Conservation (phyloP, 2,329 filamentous ascomycete genomes). For the Tolypocladium album region DNA sequence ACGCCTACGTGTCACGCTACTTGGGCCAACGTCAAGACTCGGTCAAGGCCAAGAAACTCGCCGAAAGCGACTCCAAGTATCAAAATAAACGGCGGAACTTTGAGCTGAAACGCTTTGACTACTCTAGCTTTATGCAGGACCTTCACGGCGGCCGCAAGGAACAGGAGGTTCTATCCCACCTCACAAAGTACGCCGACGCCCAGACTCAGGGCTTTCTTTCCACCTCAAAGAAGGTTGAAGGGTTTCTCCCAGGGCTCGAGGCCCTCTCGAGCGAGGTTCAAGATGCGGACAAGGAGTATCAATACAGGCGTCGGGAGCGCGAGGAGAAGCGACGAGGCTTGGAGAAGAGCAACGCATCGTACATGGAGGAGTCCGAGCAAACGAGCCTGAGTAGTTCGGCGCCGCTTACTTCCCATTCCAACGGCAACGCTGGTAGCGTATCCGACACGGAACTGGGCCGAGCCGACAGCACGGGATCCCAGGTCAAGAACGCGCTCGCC, state of each 20-base stretch:
- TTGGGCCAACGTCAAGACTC: slow-evolving; percentile 94
- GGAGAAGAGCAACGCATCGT: slow-evolving; percentile 74
- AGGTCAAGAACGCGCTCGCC: slow-evolving; percentile 42
- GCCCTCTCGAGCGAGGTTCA: slow-evolving; percentile 82
- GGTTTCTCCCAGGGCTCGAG: slow-evolving; percentile 78
- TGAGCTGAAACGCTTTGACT: slow-evolving; percentile 95
- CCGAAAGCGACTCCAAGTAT: slow-evolving; percentile 91
- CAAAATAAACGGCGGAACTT: slow-evolving; percentile 89
- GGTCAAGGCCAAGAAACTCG: slow-evolving; percentile 92
- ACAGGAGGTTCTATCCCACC: slow-evolving; percentile 86
- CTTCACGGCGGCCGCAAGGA: slow-evolving; percentile 98
- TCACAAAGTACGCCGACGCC: slow-evolving; percentile 87
- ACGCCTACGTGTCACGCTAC: slow-evolving; percentile 88
- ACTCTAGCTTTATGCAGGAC: slow-evolving; percentile 98
- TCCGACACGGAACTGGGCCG: slow-evolving; percentile 62
- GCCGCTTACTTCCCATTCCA: slow-evolving; percentile 21
- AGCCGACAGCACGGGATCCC: slow-evolving; percentile 64
- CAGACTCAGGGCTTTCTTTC: slow-evolving; percentile 76
- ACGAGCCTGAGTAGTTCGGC: slow-evolving; percentile 28
- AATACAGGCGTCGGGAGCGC: slow-evolving; percentile 86
- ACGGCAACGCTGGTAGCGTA: slow-evolving; percentile 35
- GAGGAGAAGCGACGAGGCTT: slow-evolving; percentile 87
- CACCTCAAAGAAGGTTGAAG: slow-evolving; percentile 79
- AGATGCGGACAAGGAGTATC: slow-evolving; percentile 91
- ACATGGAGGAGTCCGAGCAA: slow-evolving; percentile 62